Conservation (phyloP, 2,329 filamentous ascomycete genomes). For the Monosporascus sp. region DNA sequence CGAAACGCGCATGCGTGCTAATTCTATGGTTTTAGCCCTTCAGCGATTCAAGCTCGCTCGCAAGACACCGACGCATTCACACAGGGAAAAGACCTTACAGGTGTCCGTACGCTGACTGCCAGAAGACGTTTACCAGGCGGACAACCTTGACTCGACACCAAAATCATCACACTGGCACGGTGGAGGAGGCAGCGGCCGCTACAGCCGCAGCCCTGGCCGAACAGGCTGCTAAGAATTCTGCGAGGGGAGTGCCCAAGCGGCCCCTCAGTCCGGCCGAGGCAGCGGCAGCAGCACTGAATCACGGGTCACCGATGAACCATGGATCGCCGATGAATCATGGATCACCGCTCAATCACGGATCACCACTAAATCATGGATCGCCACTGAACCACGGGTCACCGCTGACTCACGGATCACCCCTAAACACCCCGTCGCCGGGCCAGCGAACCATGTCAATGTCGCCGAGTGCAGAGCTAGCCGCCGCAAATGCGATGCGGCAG, state of each 20-base stretch:
- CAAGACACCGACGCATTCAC: slow-evolving; percentile 89
- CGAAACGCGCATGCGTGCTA: slow-evolving; percentile 5
- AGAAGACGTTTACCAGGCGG: slow-evolving; percentile 95
- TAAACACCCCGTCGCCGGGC: slow-evolving; percentile 78
- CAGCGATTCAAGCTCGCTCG: slow-evolving; percentile 90
- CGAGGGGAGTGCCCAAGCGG: slow-evolving; percentile 23
- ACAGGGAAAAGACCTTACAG: slow-evolving; percentile 95
- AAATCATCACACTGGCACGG: slow-evolving; percentile 90
- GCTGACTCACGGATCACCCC: slow-evolving; percentile 60
- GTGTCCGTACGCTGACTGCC: slow-evolving; percentile 93
- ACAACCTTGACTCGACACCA: slow-evolving; percentile 94
- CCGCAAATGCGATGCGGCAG: slow-evolving; percentile 60
- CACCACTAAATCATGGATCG: slow-evolving; percentile 54
- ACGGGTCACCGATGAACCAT: slow-evolving; percentile 39
- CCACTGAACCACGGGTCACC: slow-evolving; percentile 43
- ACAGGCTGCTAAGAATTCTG: slow-evolving; percentile 15
- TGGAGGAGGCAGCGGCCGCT: slow-evolving; percentile 86
- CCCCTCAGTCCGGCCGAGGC: slow-evolving; percentile 29
- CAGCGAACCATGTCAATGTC: slow-evolving; percentile 76
- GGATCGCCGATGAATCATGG: slow-evolving; percentile 65
- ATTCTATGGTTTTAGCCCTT: slow-evolving; percentile 61
- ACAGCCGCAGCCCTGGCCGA: slow-evolving; percentile 78
- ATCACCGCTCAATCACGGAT: slow-evolving; percentile 58
- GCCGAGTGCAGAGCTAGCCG: slow-evolving; percentile 68
- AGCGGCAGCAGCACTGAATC: slow-evolving; percentile 20